phyloP scores from a whole-genome alignment of 179 eudicot species.

The Corrigiola litoralis region DNA sequence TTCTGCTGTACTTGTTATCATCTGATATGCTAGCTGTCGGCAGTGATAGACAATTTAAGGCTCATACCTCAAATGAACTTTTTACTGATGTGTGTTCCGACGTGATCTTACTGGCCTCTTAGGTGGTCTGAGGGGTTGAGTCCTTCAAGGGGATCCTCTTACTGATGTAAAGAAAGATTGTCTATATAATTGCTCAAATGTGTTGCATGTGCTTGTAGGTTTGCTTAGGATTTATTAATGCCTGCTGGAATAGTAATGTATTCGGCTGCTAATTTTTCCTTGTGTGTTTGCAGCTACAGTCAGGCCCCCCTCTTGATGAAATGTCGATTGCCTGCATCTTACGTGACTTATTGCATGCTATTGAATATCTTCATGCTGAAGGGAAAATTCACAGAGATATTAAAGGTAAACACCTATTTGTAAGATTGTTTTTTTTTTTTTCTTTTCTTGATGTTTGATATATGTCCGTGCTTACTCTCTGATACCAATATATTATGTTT shows the following conservation, averaged over 20 bases:
- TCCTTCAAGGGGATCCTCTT: neutral
- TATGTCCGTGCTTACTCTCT: no score
- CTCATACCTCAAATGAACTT: neutral
- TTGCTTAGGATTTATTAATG: neutral
- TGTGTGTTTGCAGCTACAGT: conserved; percentile 66
- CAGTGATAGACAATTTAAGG: neutral
- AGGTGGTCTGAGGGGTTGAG: neutral
- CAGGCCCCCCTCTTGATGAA: conserved; percentile 94
- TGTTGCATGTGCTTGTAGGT: neutral
- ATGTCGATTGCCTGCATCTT: conserved; percentile 84
- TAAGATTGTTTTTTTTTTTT: neutral
- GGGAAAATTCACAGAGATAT: conserved; percentile 97
- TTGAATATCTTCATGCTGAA: conserved; percentile 92
- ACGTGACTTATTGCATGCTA: conserved; percentile 89
- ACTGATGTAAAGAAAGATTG: neutral
- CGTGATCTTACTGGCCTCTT: neutral
- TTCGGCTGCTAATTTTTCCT: conserved; percentile 23
- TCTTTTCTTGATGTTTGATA: no score
- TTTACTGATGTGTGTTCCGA: neutral
- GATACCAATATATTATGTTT: no score
- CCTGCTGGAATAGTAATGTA: neutral
- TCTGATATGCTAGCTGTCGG: neutral
- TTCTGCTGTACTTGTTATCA: neutral
- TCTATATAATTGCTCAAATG: neutral
- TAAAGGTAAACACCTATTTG: conserved; percentile 49